Conservation (phyloP, 441 rosid genomes). For the Monsonia emarginata region DNA sequence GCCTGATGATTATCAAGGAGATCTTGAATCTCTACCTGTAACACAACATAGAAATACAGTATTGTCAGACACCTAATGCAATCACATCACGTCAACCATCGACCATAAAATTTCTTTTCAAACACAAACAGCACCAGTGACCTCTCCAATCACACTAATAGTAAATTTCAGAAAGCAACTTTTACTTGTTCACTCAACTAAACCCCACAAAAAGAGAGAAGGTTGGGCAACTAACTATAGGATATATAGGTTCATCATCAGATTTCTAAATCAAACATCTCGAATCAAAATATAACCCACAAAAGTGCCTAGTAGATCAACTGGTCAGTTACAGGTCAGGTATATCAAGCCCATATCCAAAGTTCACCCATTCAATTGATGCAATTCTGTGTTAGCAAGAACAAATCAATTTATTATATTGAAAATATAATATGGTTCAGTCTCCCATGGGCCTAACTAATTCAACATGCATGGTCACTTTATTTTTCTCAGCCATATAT, state of each 20-base stretch:
- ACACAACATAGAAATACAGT: constrained; percentile 14
- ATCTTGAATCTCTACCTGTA: constrained; percentile 53
- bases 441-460: too few relatives aligned
- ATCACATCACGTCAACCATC: constrained; percentile 9
- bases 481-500: too few relatives aligned
- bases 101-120: constrained; percentile 7
- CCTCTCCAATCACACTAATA: background rate
- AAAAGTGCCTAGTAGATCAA: background rate
- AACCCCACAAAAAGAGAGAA: background rate
- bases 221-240: background rate
- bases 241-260: background rate
- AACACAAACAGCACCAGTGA: background rate
- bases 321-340: too few relatives aligned
- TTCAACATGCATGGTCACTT: too few relatives aligned
- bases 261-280: background rate
- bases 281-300: background rate
- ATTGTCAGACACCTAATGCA: constrained; percentile 8
- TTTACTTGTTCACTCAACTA: background rate
- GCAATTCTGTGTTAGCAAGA: too few relatives aligned
- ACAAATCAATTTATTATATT: too few relatives aligned
- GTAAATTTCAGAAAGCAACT: background rate
- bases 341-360: too few relatives aligned
- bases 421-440: too few relatives aligned
- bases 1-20: constrained; percentile 54
- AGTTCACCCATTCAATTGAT: too few relatives aligned